Conservation (phyloP, 2,329 filamentous ascomycete species). For the Microsporum canis region DNA sequence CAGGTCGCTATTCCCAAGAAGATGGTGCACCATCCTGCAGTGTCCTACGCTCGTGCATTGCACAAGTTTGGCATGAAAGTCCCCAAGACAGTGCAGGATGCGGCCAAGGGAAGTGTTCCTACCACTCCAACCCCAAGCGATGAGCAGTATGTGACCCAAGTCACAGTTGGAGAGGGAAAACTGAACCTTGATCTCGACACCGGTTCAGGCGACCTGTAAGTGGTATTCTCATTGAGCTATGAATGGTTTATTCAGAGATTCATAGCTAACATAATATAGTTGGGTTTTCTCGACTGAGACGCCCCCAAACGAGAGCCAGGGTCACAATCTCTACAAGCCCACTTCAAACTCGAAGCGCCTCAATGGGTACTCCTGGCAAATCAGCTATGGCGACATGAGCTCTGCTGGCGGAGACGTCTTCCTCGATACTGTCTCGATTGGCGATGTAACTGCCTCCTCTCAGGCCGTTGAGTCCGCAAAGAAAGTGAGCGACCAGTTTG, state of each 20-base stretch:
- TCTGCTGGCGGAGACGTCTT: conserved; percentile 54
- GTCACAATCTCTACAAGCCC: conserved; percentile 50
- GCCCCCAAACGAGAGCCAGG: conserved; percentile 33
- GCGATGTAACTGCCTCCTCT: conserved; percentile 44
- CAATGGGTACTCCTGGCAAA: conserved; percentile 45
- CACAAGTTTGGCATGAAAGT: neutral
- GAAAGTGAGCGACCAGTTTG: conserved; percentile 46
- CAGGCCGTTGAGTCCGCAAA: conserved; percentile 58
- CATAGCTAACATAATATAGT: conserved; percentile 24
- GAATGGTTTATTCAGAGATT: neutral
- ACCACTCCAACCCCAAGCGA: conserved; percentile 42
- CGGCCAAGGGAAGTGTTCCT: conserved; percentile 12
- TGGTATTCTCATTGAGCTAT: conserved; percentile 8
- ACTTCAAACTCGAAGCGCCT: conserved; percentile 37
- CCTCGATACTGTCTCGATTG: conserved; percentile 52
- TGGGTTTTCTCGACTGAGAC: conserved; percentile 54
- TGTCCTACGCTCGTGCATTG: neutral
- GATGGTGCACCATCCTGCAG: neutral
- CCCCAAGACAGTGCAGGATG: neutral
- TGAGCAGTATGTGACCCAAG: conserved; percentile 49
- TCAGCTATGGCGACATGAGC: conserved; percentile 55
- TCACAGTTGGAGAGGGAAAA: conserved; percentile 52
- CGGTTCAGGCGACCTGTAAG: conserved; percentile 55
- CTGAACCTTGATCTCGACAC: conserved; percentile 62
- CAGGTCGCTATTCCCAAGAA: neutral